phyloP scores from a whole-genome alignment of 164 flowering plant species.

The Tinospora cordifolia region DNA sequence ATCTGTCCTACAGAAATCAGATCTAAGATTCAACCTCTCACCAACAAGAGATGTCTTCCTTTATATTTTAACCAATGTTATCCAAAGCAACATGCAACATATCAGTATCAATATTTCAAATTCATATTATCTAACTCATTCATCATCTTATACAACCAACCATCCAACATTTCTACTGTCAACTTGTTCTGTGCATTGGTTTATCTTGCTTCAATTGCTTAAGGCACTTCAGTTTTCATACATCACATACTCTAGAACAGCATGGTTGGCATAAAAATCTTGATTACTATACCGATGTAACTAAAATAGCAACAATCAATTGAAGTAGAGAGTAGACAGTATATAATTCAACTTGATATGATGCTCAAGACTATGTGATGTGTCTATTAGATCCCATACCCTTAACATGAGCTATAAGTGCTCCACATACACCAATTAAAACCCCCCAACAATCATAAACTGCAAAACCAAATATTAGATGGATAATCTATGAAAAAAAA shows the following conservation, averaged over 20 bases:
- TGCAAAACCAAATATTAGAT: not conserved
- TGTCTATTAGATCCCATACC: not conserved
- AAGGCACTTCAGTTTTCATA: not conserved
- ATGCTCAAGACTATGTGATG: not conserved
- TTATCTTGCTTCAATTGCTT: not conserved
- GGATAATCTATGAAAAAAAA: not conserved
- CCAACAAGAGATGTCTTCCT: not conserved
- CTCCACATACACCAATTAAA: not conserved
- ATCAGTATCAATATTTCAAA: too few species aligned
- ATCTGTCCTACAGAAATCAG: too few species aligned
- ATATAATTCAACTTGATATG: not conserved
- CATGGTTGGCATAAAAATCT: not conserved
- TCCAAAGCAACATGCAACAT: not conserved
- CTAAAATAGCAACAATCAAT: not conserved
- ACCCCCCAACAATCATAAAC: not conserved
- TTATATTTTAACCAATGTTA: not conserved
- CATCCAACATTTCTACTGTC: not conserved
- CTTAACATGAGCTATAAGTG: not conserved
- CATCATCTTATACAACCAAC: not conserved
- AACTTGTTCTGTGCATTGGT: not conserved
- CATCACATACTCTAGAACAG: too few species aligned
- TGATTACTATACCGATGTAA: not conserved
- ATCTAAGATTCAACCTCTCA: not conserved
- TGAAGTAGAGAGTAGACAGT: not conserved
- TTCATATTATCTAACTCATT: too few species aligned